Base-by-base conservation (phyloP, 768 basidiomycete genomes). In the Mycena olivaceomarginata region DNA sequence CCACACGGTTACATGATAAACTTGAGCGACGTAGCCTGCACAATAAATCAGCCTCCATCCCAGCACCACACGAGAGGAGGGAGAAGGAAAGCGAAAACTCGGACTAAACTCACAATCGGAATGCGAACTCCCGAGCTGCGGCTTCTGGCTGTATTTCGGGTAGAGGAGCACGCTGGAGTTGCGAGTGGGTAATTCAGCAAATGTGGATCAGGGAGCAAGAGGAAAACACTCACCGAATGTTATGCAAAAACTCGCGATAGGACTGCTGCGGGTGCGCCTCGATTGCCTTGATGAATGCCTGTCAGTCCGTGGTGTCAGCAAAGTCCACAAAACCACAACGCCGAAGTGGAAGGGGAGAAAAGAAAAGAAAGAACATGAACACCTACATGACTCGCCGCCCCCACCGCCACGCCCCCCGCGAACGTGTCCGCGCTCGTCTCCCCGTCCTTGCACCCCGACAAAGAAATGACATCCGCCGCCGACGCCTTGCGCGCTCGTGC, bases 391-490 rank as follows among this genome's bases (percentile, higher is more conserved):
- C 94, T 95, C 93, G 96, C 96, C 4, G 95, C 95, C 3, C 95
- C 95, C 9, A 94, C 92, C 0, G 94, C 93, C 5, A 91, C 86
- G 25, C 93, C 93, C 31, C 87, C 88, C 39, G 90, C 86, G 67
- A 91, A 90, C 1, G 94, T 94, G 81, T 95, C 95, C 0, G 93
- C 93, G 81, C 94, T 95, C 0, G 91, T 95, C 83, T 95, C 91
- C 45, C 89, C 89, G 82, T 96, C 95, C 68, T 91, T 88, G 80
- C 94, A 95, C 25, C 91, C 94, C 20, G 94, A 92, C 84, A 92
- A 94, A 1, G 93, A 94, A 67, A 96, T 93, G 92, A 90, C 96
- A 82, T 99, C 98, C 2, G 95, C 97, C 0, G 90, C 83, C 8
- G 93, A 92, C 13, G 89, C 87, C 81, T 93, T 94, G 25, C 80